A percentile compares a stretch with the other conserved stretches of the same genome.
These are phyloP conservation scores for Citrus australasica DNA, from an alignment of 345 rosid genomes.

Conservation along the genomic window DNA sequence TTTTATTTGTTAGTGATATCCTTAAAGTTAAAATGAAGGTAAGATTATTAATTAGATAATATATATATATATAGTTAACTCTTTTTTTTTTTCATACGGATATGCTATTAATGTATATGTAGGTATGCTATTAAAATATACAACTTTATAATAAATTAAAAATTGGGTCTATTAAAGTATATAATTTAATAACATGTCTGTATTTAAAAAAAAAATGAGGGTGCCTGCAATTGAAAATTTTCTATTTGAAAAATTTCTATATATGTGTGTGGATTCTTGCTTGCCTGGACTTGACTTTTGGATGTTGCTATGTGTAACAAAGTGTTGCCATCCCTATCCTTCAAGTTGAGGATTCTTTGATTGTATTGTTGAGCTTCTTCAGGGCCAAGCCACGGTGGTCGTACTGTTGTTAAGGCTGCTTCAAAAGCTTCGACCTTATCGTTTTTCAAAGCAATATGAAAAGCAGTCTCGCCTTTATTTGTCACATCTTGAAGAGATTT, in stretches of 20 bases:
- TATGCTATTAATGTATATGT: accelerated
- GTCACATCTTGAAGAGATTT: constrained; percentile 20
- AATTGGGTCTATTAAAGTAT: accelerated
- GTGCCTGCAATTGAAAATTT: too few relatives aligned
- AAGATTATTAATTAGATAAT: too few relatives aligned
- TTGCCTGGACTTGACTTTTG: background rate
- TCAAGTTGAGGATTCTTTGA: constrained; percentile 10
- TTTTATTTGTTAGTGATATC: too few relatives aligned
- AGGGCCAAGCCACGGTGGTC: constrained; percentile 6
- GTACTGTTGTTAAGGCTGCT: background rate
- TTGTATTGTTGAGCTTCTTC: background rate
- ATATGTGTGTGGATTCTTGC: too few relatives aligned
- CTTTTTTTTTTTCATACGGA: accelerated
- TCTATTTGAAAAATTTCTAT: too few relatives aligned
- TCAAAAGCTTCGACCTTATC: background rate
- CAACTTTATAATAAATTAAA: too few relatives aligned
- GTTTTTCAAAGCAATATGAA: constrained; percentile 19
- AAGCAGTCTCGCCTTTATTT: background rate
- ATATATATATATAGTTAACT: too few relatives aligned
- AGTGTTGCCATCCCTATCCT: constrained; percentile 25
- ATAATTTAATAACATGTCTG: too few relatives aligned
- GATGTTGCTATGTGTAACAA: background rate
- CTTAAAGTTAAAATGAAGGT: too few relatives aligned
- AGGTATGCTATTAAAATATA: too few relatives aligned
- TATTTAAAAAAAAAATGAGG: too few relatives aligned